Evolutionary conservation across 2,329 filamentous ascomycete genomes (phyloP).

Genomic region (Fusarium piperis): DNA sequence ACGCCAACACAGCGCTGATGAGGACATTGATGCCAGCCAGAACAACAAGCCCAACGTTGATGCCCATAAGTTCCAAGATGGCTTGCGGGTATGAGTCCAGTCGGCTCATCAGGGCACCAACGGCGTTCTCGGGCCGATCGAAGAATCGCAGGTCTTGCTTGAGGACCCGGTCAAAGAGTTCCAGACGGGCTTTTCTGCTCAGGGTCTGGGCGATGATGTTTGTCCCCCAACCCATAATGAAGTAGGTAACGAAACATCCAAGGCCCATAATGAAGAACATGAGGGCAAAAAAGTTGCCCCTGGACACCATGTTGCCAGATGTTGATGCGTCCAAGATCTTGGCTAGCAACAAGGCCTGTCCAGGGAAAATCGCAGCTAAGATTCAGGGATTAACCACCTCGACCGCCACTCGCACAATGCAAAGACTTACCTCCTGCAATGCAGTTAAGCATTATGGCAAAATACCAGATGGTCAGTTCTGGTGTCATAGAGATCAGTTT

Average conservation of each 20-base stretch:
- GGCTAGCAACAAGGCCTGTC: not conserved
- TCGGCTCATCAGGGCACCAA: conserved; percentile 44
- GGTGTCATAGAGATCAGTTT: not conserved
- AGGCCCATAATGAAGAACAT: conserved; percentile 61
- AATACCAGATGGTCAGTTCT: not conserved
- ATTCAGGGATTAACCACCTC: not conserved
- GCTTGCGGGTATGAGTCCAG: conserved; percentile 53
- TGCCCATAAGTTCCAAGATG: conserved; percentile 50
- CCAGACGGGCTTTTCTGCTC: not conserved
- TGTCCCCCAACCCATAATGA: not conserved
- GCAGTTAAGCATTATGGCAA: not conserved
- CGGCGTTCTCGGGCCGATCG: conserved; percentile 48
- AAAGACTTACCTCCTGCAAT: not conserved
- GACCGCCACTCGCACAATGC: not conserved
- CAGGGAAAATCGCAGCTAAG: not conserved
- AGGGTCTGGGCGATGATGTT: not conserved
- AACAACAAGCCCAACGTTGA: conserved; percentile 45
- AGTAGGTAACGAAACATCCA: conserved; percentile 51
- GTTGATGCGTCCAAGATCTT: conserved; percentile 34
- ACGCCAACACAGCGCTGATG: conserved; percentile 46
- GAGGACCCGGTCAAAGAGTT: conserved; percentile 35
- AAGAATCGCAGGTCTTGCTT: conserved; percentile 53
- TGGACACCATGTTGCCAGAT: conserved; percentile 23
- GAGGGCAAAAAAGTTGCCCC: conserved; percentile 58
- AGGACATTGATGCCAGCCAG: conserved; percentile 46